Evolutionary conservation across 208 protist genomes (phyloP).

Genomic region (Wallacemonas sp.): DNA sequence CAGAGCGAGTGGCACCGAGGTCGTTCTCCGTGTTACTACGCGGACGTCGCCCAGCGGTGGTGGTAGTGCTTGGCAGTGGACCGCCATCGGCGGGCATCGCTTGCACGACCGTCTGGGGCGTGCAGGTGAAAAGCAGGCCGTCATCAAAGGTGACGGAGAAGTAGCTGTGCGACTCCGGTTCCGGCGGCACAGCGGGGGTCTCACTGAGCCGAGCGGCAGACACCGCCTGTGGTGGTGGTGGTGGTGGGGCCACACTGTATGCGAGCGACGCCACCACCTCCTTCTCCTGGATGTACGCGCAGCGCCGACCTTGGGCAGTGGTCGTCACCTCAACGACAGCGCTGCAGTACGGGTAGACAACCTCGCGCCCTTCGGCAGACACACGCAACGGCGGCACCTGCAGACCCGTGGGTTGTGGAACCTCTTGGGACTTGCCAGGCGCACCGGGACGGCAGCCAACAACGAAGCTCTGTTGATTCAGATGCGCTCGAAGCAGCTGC

Average conservation of each 20-base stretch:
- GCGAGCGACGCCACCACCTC: conserved; percentile 72
- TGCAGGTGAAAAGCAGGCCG: conserved; percentile 64
- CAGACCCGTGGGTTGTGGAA: not conserved
- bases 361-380: conserved; percentile 37
- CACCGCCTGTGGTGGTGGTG: no score
- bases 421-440: not conserved
- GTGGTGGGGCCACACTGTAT: conserved; percentile 34
- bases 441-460: not conserved
- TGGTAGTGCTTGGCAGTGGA: not conserved
- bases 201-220: no score
- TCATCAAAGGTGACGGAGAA: conserved; percentile 71
- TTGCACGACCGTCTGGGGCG: not conserved
- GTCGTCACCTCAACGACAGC: conserved; percentile 73
- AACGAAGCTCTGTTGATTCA: conserved; percentile 7
- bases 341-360: conserved; percentile 49
- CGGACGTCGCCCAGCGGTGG: not conserved
- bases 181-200: not conserved
- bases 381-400: conserved; percentile 12
- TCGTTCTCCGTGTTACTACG: conserved; percentile 1
- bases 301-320: conserved; percentile 48
- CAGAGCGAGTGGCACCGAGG: not conserved
- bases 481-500: conserved; percentile 7
- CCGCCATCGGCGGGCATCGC: no score
- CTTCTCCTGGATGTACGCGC: conserved; percentile 62
- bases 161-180: conserved; percentile 7